Base-by-base conservation (phyloP, 1,284 basidiomycete genomes). In the Heimioporus punctisporus region DNA sequence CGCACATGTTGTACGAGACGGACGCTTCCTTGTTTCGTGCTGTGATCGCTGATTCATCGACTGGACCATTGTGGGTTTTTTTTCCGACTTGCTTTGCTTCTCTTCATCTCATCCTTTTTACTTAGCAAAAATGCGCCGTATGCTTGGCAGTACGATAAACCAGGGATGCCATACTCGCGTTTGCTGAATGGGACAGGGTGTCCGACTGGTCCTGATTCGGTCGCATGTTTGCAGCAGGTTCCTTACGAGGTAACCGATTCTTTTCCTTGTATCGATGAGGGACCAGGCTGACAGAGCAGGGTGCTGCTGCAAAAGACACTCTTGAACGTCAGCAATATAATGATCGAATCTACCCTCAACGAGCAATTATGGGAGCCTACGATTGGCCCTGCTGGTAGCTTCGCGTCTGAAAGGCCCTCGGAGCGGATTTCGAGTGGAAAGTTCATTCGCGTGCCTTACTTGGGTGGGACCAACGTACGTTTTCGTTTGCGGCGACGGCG, bases 311-410 rank as follows among this genome's bases (percentile, higher is more conserved):
- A 31, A 31, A 8, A 65, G 62, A 51, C 37, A 8, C 55, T 65
- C 41, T 21, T 62, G 45, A 56, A 62, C 31, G 48, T 62, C 50
- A 81, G 77, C 48, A 84, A 84, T 55, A 49, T 58, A 0, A 75
- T 84, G 76, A 78, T 81, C 12, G 52, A 30, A 0, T 56, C 66
- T 4, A 79, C 77, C 2, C 62, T 86, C 26, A 84, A 85, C 54
- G 21, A 56, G 2, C 84, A 86, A 56, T 65, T 85, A 17, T 86
- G 84, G 84, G 72, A 86, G 57, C 84, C 84, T 1, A 62, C 80
- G 1, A 73, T 85, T 9, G 83, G 83, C 1, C 79, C 81, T 6
- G 56, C 70, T 0, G 81, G 81, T 0, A 85, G 82, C 60, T 74
- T 86, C 47, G 65, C 78, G 7, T 64, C 78, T 0, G 75, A 76